Base-by-base conservation (phyloP, 2,329 filamentous ascomycete species). In the Fusarium anguioides region DNA sequence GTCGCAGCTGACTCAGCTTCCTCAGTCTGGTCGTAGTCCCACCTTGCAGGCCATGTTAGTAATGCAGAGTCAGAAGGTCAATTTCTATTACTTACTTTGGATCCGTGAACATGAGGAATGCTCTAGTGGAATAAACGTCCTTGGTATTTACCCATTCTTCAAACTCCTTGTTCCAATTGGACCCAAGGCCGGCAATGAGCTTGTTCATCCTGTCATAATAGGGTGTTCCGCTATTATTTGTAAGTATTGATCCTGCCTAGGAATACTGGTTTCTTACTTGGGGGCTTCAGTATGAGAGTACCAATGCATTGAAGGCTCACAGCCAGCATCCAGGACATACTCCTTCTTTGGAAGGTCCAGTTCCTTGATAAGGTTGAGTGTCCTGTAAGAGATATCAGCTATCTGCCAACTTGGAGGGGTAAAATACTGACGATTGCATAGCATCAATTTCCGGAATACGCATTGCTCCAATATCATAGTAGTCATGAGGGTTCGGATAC, bases 401-500 rank as follows among this genome's bases (percentile, higher is more conserved):
- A 1, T 4, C 2, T 10, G 0, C n/a, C n/a, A n/a, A n/a, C n/a
- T n/a, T n/a, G n/a, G n/a, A n/a, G n/a, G n/a, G n/a, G n/a, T n/a
- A n/a, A n/a, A n/a, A n/a, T 3, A 37, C 62, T 29, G 3, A 67
- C 65, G 65, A 67, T 14, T 54, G 18, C 65, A 64, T 64, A 0
- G 64, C 52, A 4, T 44, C 31, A 11, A 68, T 68, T 5, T 68
- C 36, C 0, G 65, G 65, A 1, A 68, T 68, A 3, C 65, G 64
- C 64, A 68, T 68, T 0, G 60, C 64, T 1, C 64, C 66, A 6
- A 68, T 52, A 3, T 68, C 65, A 6, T 68, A 68, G 14, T 68
- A 68, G 14, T 68, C 61, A 5, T 67, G 60, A 2, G 59, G 27
- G 11, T 14, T 12, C 11, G 27, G 47, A 8, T 47, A 61, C 6